These are phyloP conservation scores for Neofusicoccum sp. DNA, from an alignment of 2,329 filamentous ascomycete genomes.

Conservation along the genomic window DNA sequence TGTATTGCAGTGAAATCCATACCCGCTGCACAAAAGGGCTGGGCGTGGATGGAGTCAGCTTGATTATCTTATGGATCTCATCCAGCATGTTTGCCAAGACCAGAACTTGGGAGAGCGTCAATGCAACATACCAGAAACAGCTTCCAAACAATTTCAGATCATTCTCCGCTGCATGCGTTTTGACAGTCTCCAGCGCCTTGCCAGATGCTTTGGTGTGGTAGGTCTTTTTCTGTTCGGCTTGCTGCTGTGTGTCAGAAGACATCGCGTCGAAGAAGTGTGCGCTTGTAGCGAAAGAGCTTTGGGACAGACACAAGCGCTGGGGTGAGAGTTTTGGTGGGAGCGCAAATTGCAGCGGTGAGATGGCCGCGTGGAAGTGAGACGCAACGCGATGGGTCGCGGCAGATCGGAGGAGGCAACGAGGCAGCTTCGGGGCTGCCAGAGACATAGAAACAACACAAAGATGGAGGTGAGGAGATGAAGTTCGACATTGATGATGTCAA, in stretches of 20 bases:
- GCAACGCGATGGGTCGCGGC: not conserved
- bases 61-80: too few species aligned
- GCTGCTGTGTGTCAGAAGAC: slow-evolving; percentile 50
- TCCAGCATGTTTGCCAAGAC: too few species aligned
- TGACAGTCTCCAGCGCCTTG: slow-evolving; percentile 67
- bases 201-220: slow-evolving; percentile 74
- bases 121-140: slow-evolving; percentile 72
- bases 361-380: not conserved
- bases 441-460: not conserved
- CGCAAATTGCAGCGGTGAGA: not conserved
- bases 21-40: slow-evolving; percentile 85
- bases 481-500: slow-evolving; percentile 7
- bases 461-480: not conserved
- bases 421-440: not conserved
- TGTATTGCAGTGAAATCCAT: slow-evolving; percentile 85
- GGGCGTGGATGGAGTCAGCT: not conserved
- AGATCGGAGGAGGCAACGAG: not conserved
- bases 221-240: slow-evolving; percentile 56
- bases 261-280: slow-evolving; percentile 44
- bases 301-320: not conserved
- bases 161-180: slow-evolving; percentile 69
- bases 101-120: not conserved
- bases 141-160: slow-evolving; percentile 78
- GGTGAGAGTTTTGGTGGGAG: not conserved
- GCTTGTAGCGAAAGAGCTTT: slow-evolving; percentile 31